Evolutionary conservation across 2,329 filamentous ascomycete species (phyloP).

Genomic region (Nemania sp.): DNA sequence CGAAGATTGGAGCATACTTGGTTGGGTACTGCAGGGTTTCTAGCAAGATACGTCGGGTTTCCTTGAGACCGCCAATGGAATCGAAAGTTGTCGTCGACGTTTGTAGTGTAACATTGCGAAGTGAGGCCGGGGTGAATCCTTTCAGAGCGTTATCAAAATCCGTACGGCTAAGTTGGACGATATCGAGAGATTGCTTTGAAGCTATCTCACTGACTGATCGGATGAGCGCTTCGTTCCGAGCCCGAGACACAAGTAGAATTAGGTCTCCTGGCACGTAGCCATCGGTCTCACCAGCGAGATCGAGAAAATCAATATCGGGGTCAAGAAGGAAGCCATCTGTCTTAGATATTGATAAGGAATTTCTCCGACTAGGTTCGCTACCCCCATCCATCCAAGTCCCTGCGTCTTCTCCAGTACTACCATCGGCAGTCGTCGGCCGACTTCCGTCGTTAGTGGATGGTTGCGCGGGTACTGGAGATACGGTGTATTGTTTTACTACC

Average conservation of each 20-base stretch:
- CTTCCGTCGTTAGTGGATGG: constrained; percentile 50
- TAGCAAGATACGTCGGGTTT: constrained; percentile 86
- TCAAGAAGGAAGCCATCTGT: constrained; percentile 73
- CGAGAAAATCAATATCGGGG: constrained; percentile 81
- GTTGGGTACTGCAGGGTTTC: constrained; percentile 97
- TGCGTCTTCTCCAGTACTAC: constrained; percentile 55
- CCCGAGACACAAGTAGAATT: constrained; percentile 79
- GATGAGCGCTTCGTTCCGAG: constrained; percentile 90
- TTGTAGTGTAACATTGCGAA: constrained; percentile 92
- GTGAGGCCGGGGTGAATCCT: constrained; percentile 91
- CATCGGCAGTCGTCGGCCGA: constrained; percentile 60
- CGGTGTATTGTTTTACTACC: constrained; percentile 63
- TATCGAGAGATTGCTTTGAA: constrained; percentile 50
- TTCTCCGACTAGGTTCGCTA: constrained; percentile 55
- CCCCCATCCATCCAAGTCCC: constrained; percentile 76
- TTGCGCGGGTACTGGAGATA: constrained; percentile 43
- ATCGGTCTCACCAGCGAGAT: constrained; percentile 90
- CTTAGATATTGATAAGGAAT: constrained; percentile 38
- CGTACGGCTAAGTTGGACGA: constrained; percentile 66
- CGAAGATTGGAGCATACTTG: constrained; percentile 96
- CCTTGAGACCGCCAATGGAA: constrained; percentile 83
- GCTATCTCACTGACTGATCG: constrained; percentile 67
- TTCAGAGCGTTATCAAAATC: constrained; percentile 87
- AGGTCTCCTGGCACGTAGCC: constrained; percentile 98
- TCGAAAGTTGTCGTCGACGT: constrained; percentile 91